Percentiles rank a stretch among this genome's conserved stretches.
phyloP scores from a whole-genome alignment of 495 filamentous ascomycete species.

The Chaetomium fimeti region DNA sequence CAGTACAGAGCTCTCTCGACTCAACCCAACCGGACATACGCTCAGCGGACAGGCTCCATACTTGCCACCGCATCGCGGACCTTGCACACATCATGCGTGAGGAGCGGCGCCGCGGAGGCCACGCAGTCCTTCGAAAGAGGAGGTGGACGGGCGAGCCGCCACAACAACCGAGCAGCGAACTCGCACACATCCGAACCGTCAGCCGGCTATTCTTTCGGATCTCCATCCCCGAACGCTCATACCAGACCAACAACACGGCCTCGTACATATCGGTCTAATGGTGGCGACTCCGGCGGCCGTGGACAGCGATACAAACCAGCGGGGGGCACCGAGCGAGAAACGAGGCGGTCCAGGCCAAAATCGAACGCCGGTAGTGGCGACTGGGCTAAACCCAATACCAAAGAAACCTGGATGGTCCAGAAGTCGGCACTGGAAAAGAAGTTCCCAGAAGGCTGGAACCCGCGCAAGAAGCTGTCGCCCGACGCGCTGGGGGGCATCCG shows the following conservation, averaged over 20 bases:
- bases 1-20: slow-evolving; percentile 2
- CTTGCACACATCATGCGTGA: slow-evolving; percentile 26
- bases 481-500: slow-evolving; percentile 87
- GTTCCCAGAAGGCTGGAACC: slow-evolving; percentile 75
- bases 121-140: neutral
- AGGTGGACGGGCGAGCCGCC: neutral
- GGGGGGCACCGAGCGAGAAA: neutral
- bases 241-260: neutral
- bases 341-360: slow-evolving; percentile 10
- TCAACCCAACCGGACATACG: neutral
- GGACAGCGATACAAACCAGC: neutral
- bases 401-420: slow-evolving; percentile 30
- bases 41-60: neutral
- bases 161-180: neutral
- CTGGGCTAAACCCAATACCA: neutral
- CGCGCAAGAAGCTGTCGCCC: slow-evolving; percentile 82
- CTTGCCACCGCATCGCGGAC: slow-evolving; percentile 8
- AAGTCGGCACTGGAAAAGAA: slow-evolving; percentile 45
- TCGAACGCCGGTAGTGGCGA: neutral
- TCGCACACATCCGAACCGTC: neutral
- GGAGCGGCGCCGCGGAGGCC: slow-evolving; percentile 1
- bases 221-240: neutral
- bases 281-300: neutral
- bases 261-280: too few species aligned
- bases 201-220: neutral